Percentiles rank a stretch among this genome's conserved stretches.
These are phyloP conservation scores for Hymenoscyphus fraxineus DNA, from an alignment of 2,329 filamentous ascomycete species.

Conservation along the genomic window DNA sequence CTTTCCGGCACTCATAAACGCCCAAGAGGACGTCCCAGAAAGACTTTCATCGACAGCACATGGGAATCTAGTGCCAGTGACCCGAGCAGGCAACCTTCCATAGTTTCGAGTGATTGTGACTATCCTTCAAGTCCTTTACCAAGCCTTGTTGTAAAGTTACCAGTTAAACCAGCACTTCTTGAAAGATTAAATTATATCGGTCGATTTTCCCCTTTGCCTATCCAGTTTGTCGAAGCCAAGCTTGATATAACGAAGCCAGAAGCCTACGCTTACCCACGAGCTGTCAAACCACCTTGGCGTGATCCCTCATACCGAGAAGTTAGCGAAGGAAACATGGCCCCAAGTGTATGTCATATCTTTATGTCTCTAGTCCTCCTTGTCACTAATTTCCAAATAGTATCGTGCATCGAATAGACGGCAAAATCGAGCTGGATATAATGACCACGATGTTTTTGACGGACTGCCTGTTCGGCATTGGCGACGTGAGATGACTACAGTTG, in stretches of 20 bases:
- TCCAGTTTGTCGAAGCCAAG: not conserved
- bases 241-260: not conserved
- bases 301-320: not conserved
- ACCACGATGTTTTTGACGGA: constrained; percentile 52
- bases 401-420: constrained; percentile 31
- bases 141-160: not conserved
- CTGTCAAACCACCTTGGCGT: not conserved
- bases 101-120: not conserved
- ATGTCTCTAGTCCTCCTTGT: not conserved
- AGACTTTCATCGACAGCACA: not conserved
- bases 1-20: not conserved
- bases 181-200: not conserved
- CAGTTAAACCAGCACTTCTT: not conserved
- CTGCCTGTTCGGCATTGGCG: constrained; percentile 90
- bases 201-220: not conserved
- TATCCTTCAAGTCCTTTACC: not conserved
- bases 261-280: not conserved
- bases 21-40: not conserved
- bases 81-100: not conserved
- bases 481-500: constrained; percentile 64
- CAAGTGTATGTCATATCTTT: constrained; percentile 9
- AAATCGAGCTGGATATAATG: constrained; percentile 36
- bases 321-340: constrained; percentile 10
- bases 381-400: constrained; percentile 22
- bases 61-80: not conserved